Base-by-base conservation (phyloP, 139 green algal genomes). In the Marvania coccoides region DNA sequence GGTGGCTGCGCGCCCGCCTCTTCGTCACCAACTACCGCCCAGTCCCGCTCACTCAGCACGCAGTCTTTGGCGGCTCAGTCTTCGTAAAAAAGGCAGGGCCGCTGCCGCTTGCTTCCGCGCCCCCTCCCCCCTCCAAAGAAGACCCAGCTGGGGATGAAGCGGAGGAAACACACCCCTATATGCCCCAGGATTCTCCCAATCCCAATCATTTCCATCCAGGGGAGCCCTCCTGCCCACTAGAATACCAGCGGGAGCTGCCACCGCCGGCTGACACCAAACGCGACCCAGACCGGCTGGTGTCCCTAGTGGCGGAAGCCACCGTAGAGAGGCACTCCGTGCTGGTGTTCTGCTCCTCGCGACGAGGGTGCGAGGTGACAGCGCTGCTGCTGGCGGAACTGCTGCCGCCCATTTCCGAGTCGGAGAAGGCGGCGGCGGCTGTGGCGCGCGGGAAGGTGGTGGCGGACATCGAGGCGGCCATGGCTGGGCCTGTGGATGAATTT, bases 11-110 rank as follows among this genome's bases (percentile, higher is more conserved):
- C 15, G 82, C 82, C 10, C 63, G 48, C 35, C 64, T 86, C 13
- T 90, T 79, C 65, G 31, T 77, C 33, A 88, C 80, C 24, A 67
- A 87, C 55, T 81, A 76, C 31, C 62, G 84, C 13, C 84, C 84
- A 1, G 57, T 57, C 47, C 72, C 69, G 2, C 70, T 90, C 5
- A 80, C 78, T 1, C 81, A 90, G 74, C 67, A 87, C 42, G 82
- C 72, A 3, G 82, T 90, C 38, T 87, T 89, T 38, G 29, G 70
- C 35, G 75, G 85, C 14, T 65, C 47, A 23, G 71, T 87, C 10
- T 87, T 79, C 8, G 42, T 72, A 26, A 42, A 69, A 14, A 13
- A 58, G 29, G 29, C 26, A 14, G 14, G 13, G 53, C 15, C 53
- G 26, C 13, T 24, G 13, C 13, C 15, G 13, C 14, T 14, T 15